phyloP scores from a whole-genome alignment of 2,329 filamentous ascomycete genomes.

The Trichoderma sp. region DNA sequence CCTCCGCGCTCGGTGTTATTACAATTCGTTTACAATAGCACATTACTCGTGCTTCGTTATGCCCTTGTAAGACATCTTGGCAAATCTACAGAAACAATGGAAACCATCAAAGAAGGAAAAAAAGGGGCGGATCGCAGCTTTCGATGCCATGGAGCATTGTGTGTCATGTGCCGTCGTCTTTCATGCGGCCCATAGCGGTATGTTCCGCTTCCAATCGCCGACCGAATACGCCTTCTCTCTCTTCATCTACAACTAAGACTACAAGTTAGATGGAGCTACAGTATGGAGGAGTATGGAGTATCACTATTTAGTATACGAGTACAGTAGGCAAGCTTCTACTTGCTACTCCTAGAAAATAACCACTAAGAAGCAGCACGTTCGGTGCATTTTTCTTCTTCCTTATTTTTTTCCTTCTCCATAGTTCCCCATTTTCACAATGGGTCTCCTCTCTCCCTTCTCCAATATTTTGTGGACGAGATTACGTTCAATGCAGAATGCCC shows the following conservation, averaged over 20 bases:
- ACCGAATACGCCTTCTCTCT: background rate
- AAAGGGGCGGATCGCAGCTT: background rate
- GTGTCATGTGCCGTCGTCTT: background rate
- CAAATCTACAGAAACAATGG: background rate
- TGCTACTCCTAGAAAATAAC: too few relatives aligned
- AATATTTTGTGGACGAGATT: slow-evolving; percentile 8
- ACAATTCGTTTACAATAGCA: background rate
- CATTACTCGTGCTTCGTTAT: background rate
- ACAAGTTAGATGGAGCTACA: background rate
- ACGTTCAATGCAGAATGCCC: slow-evolving; percentile 5
- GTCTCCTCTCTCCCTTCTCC: background rate
- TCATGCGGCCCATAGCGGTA: background rate
- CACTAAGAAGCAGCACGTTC: background rate
- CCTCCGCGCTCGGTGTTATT: background rate
- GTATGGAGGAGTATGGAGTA: background rate
- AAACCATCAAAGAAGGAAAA: background rate
- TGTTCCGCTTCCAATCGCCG: slow-evolving; percentile 5
- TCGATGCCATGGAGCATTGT: slow-evolving; percentile 8
- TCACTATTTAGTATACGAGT: background rate
- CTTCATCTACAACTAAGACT: background rate
- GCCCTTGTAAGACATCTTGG: background rate
- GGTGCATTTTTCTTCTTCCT: background rate
- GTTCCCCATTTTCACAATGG: background rate
- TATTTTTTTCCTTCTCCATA: background rate
- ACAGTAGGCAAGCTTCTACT: background rate